phyloP scores from a whole-genome alignment of 2,329 filamentous ascomycete genomes.

The Helminthosporium solani region DNA sequence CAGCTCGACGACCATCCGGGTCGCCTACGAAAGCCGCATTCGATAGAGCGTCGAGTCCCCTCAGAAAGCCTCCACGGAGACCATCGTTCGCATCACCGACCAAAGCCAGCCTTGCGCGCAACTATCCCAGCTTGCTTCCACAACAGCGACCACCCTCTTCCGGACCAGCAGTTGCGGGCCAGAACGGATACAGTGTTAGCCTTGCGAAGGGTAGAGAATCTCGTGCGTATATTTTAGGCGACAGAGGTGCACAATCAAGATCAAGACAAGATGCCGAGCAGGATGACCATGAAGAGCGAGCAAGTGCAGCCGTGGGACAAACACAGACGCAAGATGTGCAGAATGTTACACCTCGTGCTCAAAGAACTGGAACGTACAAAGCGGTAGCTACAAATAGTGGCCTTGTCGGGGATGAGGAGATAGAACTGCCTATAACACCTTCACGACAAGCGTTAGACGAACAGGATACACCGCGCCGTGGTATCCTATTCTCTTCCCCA shows the following conservation, averaged over 20 bases:
- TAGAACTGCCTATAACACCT: conserved; percentile 24
- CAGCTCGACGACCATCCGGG: conserved; percentile 35
- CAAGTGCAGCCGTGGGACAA: conserved; percentile 4
- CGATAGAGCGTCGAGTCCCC: conserved; percentile 23
- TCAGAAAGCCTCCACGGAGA: conserved; percentile 35
- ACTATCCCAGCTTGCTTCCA: conserved; percentile 37
- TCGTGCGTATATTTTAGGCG: conserved; percentile 20
- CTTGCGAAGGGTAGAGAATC: conserved; percentile 23
- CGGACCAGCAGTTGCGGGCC: conserved; percentile 9
- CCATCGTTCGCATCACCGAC: conserved; percentile 44
- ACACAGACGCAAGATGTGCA: not conserved
- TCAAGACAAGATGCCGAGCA: not conserved
- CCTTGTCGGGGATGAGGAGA: conserved; percentile 14
- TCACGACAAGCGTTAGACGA: conserved; percentile 14
- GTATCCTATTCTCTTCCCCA: conserved; percentile 32
- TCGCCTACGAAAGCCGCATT: conserved; percentile 19
- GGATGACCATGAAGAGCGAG: not conserved
- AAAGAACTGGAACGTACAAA: conserved; percentile 1
- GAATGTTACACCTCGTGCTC: conserved; percentile 14
- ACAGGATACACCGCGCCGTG: conserved; percentile 24
- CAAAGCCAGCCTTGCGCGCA: conserved; percentile 43
- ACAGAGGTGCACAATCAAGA: conserved; percentile 7
- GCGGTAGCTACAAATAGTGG: not conserved
- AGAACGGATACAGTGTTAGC: conserved; percentile 13
- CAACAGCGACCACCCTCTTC: conserved; percentile 14